Conservation (phyloP, 192 early-diverging fungal species). For the Umbelopsis sp. region DNA sequence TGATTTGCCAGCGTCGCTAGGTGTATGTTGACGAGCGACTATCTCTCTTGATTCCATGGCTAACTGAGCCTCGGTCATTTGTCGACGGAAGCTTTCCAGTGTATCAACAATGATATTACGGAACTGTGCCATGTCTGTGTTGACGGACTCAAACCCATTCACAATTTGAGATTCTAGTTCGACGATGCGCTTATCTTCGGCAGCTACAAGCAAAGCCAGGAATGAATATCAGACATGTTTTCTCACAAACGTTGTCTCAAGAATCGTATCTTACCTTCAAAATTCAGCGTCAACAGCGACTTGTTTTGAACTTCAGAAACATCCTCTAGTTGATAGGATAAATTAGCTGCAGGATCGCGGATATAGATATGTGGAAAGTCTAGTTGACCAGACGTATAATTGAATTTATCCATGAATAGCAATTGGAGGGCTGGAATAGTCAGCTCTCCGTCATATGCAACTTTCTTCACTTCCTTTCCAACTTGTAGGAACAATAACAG, state of each 20-base stretch:
- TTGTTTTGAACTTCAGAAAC: conserved; percentile 61
- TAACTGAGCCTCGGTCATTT: background rate
- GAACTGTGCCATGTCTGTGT: conserved; percentile 12
- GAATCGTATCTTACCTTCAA: conserved; percentile 43
- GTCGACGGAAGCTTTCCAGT: background rate
- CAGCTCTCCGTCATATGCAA: conserved; percentile 50
- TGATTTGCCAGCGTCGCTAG: background rate
- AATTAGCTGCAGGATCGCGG: conserved; percentile 49
- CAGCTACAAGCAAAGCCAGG: background rate
- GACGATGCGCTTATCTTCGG: background rate
- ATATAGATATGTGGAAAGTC: conserved; percentile 73
- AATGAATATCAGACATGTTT: background rate
- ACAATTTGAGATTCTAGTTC: conserved; percentile 15
- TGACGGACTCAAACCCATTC: conserved; percentile 13
- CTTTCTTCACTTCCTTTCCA: conserved; percentile 63
- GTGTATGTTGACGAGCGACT: background rate
- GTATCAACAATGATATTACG: background rate
- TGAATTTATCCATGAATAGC: conserved; percentile 76
- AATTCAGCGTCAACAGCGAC: conserved; percentile 52
- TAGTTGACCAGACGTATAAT: conserved; percentile 59
- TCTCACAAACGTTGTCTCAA: background rate
- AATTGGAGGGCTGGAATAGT: conserved; percentile 62
- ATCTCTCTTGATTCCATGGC: background rate
- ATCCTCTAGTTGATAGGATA: conserved; percentile 72
- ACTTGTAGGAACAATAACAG: conserved; percentile 58